Percentiles rank a stretch among this genome's conserved stretches.
Conservation (phyloP, 371 early-diverging fungal genomes). For the Umbelopsis sp. region DNA sequence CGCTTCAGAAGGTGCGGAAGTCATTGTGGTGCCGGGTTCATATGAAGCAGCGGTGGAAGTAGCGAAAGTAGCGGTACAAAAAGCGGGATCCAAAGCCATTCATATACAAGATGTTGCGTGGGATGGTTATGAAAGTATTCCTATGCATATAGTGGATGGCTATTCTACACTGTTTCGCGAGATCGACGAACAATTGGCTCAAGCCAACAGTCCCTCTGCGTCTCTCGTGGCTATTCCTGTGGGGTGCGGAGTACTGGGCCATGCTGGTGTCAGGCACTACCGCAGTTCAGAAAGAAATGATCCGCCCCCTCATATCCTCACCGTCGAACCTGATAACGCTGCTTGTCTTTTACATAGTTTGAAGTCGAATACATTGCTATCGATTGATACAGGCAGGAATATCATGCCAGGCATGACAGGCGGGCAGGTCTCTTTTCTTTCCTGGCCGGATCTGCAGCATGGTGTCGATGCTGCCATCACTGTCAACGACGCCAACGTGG, state of each 20-base stretch:
- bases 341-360: slow-evolving; percentile 5
- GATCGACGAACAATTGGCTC: neutral
- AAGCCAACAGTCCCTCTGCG: neutral
- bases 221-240: neutral
- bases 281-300: neutral
- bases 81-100: neutral
- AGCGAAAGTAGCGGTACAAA: neutral
- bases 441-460: slow-evolving; percentile 2
- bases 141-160: neutral
- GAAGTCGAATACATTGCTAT: neutral
- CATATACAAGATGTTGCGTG: slow-evolving; percentile 6
- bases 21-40: neutral
- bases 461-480: slow-evolving; percentile 10
- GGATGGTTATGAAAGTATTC: neutral
- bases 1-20: slow-evolving; percentile 6
- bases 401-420: slow-evolving; percentile 13
- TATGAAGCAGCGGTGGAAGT: neutral
- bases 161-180: neutral
- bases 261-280: slow-evolving; percentile 5
- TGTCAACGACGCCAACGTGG: neutral
- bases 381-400: neutral
- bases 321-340: neutral
- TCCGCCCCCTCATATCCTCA: neutral
- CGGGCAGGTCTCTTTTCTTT: neutral
- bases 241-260: neutral